Base-by-base conservation (phyloP, 2,329 filamentous ascomycete species). In the Fusarium caatingaense region DNA sequence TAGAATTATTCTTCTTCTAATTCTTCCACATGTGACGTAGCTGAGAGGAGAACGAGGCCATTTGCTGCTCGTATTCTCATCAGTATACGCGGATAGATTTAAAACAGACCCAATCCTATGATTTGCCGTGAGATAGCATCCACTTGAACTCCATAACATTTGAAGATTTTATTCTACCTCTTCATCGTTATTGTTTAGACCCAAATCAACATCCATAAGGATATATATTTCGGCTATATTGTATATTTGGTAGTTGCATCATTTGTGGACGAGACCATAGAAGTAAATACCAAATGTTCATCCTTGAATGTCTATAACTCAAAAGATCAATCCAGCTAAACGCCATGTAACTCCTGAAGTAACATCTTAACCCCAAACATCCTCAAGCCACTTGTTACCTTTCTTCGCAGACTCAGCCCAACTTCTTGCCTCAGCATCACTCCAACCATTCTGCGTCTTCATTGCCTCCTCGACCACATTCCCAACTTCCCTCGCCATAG, bases 321-420 rank as follows among this genome's bases (percentile, higher is more conserved):
- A 32, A 50, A 23, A 23, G 23, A 23, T 23, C 23, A 23, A 50
- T 6, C 44, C 23, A 27, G 11, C 44, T 8, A 62, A 54, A 56
- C 56, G 41, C 40, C 48, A 30, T 18, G 10, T n/a, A 30, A 37
- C 45, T 40, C 42, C 54, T 7, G 25, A 3, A 3, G 7, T 16
- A 54, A 25, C 6, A 25, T 10, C 15, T 46, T n/a, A 84, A 23
- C 82, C 82, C 85, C 84, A 87, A 45, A 87, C 84, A 79, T 87
- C 84, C 69, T 86, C 84, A 69, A 82, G 81, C 84, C 84, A 87
- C 72, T 84, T 85, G n/a, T 80, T 81, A 28, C 79, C 79, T 70
- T 80, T 83, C 80, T 85, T 86, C 41, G 85, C 74, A 18, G 75
- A 78, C 66, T 84, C 83, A 25, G 77, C 80, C 84, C 84, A 87